Evolutionary conservation across 352 stramenopile species (phyloP).

Genomic region (Hyaloperonospora brassicae): DNA sequence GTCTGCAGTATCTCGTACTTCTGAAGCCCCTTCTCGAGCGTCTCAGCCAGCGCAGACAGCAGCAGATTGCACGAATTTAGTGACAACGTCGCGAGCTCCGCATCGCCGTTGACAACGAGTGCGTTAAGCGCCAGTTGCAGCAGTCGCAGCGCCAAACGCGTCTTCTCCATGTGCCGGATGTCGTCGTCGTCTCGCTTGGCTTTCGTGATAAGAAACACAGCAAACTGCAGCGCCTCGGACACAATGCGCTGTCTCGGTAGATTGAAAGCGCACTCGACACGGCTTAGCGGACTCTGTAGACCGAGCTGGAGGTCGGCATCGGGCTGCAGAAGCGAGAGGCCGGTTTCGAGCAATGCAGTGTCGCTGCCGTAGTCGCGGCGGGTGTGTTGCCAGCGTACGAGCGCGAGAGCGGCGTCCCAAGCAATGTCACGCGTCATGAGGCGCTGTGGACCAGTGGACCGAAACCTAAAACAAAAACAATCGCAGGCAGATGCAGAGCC

Average conservation of each 20-base stretch:
- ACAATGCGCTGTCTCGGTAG: conserved; percentile 49
- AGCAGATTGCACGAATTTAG: conserved; percentile 73
- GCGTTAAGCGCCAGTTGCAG: conserved; percentile 48
- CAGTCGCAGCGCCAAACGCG: conserved; percentile 35
- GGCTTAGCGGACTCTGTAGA: conserved; percentile 17
- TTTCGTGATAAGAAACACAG: conserved; percentile 58
- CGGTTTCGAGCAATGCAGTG: conserved; percentile 30
- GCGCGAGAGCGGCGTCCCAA: conserved; percentile 46
- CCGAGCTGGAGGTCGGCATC: conserved; percentile 14
- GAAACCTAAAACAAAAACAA: background rate
- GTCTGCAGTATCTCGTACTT: conserved; percentile 20
- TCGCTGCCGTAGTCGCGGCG: conserved; percentile 49
- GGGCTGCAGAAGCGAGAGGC: conserved; percentile 26
- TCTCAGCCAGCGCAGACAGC: conserved; percentile 51
- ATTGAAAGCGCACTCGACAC: conserved; percentile 43
- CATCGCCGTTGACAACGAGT: conserved; percentile 29
- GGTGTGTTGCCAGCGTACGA: conserved; percentile 59
- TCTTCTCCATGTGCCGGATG: conserved; percentile 27
- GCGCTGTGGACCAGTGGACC: conserved; percentile 13
- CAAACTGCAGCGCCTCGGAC: conserved; percentile 59
- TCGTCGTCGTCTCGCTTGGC: conserved; percentile 32
- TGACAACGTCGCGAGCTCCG: conserved; percentile 35
- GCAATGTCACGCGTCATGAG: conserved; percentile 15
- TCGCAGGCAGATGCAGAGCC: background rate
- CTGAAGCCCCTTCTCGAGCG: conserved; percentile 32